Evolutionary conservation across 169 alveolate species (phyloP), one percentile per base, ranked within the genome.

Genomic region (Amoebophrya sp.): DNA sequence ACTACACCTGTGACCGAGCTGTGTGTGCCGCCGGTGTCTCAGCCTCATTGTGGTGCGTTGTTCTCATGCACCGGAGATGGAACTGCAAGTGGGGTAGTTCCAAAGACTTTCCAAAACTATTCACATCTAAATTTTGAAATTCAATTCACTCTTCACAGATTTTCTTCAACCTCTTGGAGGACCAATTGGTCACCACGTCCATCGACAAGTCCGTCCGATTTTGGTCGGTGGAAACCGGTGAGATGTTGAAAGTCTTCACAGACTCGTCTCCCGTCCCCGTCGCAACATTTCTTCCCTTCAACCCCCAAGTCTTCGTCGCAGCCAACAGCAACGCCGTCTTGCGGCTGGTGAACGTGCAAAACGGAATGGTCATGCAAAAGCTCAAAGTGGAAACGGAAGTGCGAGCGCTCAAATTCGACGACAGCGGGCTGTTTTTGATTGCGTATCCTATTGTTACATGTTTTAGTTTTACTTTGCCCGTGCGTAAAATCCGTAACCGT

Each of bases 271-370:
- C 93, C 0, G 90, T 92, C 35, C 93, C 90, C 25, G 94, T 92
- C 12, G 94, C 94, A 29, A 90, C 91, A 39, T 66, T 93, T 38
- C 89, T 93, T n/a, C 94, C 93, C 23, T 89, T 91, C 93, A 91
- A 90, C 54, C 94, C 94, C 32, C 88, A 66, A 25, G 93, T 92
- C 77, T 94, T 94, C 40, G 94, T 94, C 14, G 94, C 94, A 0
- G 94, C 95, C 77, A 94, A 94, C 93, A 53, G 92, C 39, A 94
- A 94, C 39, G 93, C 95, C 23, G 94, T 94, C 40, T 93, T 94
- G 77, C 94, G 95, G 14, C 92, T 94, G 47, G 95, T 94, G 90
- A 90, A 93, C 89, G 92, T 93, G 55, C 93, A 93, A 89, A 93
- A 93, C 40, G 94, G 94, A 83, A 91, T 91, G 93, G 94, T 93